A percentile compares a stretch with the other conserved stretches of the same genome.
Evolutionary conservation across 2,329 filamentous ascomycete species (phyloP).

Genomic region (Myriosclerotinia scirpicola): DNA sequence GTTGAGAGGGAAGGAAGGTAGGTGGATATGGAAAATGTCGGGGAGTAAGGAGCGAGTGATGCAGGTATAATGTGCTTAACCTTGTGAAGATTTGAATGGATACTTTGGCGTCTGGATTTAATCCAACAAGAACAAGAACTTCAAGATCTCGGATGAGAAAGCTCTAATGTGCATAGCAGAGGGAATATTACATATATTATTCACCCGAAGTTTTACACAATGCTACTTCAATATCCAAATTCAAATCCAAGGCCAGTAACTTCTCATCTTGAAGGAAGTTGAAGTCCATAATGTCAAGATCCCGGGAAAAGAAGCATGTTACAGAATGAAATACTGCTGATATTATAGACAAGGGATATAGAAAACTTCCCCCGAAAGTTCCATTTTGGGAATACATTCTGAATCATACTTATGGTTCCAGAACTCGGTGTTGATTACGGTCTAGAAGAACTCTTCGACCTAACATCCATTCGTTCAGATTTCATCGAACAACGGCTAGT

Average conservation of each 20-base stretch:
- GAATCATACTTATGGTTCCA: neutral
- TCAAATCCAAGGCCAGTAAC: neutral
- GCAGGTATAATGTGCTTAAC: neutral
- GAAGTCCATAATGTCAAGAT: neutral
- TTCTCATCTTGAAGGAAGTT: too few species aligned
- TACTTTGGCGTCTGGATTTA: neutral
- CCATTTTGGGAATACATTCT: neutral
- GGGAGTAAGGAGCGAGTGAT: neutral
- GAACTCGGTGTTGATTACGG: neutral
- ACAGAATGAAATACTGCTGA: too few species aligned
- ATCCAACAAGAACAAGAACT: neutral
- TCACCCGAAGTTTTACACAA: neutral
- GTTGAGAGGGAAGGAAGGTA: neutral
- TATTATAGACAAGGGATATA: too few species aligned
- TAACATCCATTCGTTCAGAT: neutral
- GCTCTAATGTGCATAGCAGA: neutral
- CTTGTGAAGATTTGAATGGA: neutral
- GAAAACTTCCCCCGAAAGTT: neutral
- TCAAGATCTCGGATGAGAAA: too few species aligned
- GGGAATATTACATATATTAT: neutral
- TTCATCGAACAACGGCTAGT: neutral
- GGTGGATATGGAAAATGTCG: neutral
- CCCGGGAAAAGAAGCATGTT: neutral
- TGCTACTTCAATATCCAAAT: neutral
- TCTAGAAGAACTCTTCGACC: neutral